Percentiles rank a stretch among this genome's conserved stretches.
Evolutionary conservation across 805 yeast species (phyloP).

Genomic region (Saccharomycopsis sp.): DNA sequence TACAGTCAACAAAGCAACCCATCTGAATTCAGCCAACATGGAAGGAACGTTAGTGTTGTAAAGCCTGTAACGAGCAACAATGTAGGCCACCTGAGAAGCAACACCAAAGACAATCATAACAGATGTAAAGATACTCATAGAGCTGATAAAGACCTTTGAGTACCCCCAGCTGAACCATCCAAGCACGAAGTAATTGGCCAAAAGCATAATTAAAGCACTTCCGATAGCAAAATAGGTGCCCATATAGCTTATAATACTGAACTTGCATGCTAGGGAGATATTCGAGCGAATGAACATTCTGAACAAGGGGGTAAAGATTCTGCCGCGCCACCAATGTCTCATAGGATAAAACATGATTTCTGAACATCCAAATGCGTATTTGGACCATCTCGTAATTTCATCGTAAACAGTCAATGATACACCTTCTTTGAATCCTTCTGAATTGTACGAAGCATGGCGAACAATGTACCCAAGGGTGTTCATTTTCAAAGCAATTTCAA

Average conservation of each 20-base stretch:
- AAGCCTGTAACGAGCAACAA: neutral
- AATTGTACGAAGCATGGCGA: conserved; percentile 1
- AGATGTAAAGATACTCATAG: neutral
- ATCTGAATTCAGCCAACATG: neutral
- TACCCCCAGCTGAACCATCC: conserved; percentile 1
- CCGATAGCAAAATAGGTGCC: conserved; percentile 1
- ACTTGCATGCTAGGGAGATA: conserved; percentile 1
- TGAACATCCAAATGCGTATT: neutral
- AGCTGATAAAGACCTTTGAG: neutral
- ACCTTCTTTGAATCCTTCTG: conserved; percentile 2
- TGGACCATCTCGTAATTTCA: conserved; percentile 1
- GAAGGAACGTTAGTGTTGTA: neutral
- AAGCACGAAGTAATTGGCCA: neutral
- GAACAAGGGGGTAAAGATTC: neutral
- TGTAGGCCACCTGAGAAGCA: neutral
- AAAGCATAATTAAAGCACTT: neutral
- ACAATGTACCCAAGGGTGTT: neutral
- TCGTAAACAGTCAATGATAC: neutral
- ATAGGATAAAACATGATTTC: conserved; percentile 1
- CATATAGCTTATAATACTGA: neutral
- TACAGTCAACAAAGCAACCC: neutral
- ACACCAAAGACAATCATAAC: conserved; percentile 2
- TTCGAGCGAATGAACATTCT: neutral
- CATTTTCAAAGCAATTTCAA: neutral
- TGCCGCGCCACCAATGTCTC: neutral